Conservation (phyloP, 2,329 filamentous ascomycete species). For the Coniochaeta prunicola region DNA sequence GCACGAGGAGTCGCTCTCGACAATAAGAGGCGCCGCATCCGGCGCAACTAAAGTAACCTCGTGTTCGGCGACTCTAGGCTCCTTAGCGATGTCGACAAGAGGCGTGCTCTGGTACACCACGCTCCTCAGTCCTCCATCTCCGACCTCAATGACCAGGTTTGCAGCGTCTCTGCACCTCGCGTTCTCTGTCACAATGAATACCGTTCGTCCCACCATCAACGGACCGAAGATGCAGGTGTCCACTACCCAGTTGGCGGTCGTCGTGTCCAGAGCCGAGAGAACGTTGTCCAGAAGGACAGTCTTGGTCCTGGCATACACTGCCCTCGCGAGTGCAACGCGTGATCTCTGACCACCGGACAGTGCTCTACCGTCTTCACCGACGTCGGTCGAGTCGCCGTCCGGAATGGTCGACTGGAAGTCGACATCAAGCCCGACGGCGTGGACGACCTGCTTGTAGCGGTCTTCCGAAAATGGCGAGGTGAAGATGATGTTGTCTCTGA, state of each 20-base stretch:
- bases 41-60: no score
- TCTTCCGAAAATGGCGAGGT: conserved; percentile 47
- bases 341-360: neutral
- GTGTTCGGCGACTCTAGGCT: no score
- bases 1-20: no score
- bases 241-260: conserved; percentile 24
- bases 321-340: conserved; percentile 42
- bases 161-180: no score
- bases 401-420: neutral
- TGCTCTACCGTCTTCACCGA: neutral
- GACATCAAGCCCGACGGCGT: neutral
- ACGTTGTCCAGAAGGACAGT: conserved; percentile 83
- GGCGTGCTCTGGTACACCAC: no score
- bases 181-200: neutral
- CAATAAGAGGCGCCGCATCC: no score
- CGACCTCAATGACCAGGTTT: no score
- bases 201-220: neutral
- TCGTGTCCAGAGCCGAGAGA: conserved; percentile 84
- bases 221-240: neutral
- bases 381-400: neutral
- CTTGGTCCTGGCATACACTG: conserved; percentile 76
- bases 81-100: no score
- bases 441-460: neutral
- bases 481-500: conserved; percentile 89
- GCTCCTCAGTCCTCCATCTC: no score